Base-by-base conservation (phyloP, 2,329 filamentous ascomycete species). In the Trichoderma sp. region DNA sequence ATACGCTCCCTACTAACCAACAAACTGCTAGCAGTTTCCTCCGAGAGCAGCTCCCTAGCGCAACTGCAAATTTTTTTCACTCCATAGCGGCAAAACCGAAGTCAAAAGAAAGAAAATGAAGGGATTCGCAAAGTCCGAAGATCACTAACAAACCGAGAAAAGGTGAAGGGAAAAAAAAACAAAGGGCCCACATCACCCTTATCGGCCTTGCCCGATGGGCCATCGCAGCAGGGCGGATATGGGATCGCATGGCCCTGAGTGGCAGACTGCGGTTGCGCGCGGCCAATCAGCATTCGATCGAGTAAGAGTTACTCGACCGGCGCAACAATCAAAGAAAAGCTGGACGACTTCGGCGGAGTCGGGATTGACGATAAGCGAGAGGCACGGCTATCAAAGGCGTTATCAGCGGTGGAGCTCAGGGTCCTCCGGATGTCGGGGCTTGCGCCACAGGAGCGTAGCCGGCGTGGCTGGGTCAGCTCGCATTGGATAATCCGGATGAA, bases 251-350 rank as follows among this genome's bases (percentile, higher is more conserved):
- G 40, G 43, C 21, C 5, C 21, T 43, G n/a, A 13, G 13, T 16
- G 49, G 58, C 43, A 55, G 55, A 33, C 29, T 56, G 37, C 40
- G 24, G 19, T 19, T 47, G 37, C 10, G 29, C 58, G 58, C 24
- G 40, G 52, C 66, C 66, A 68, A 68, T 68, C 66, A 68, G 66
- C 29, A 61, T 68, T 68, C 59, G 35, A 68, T 68, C 66, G 66
- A 68, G 66, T 68, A 68, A 68, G 7, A 68, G 52, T 68, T 68
- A 68, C 66, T 68, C 66, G 66, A 68, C 31, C 24, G 29, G 55
- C 56, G 43, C 40, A 33, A 49, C 66, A 47, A 68, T 13, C 47
- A 53, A 21, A 37, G 6, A 35, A 62, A 31, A 58, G 21, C 40
- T 60, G 43, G 53, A 61, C 31, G 66, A 58, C 27, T 29, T 68